Conservation (phyloP, 164 flowering plant genomes). For the Vitis rupestris region DNA sequence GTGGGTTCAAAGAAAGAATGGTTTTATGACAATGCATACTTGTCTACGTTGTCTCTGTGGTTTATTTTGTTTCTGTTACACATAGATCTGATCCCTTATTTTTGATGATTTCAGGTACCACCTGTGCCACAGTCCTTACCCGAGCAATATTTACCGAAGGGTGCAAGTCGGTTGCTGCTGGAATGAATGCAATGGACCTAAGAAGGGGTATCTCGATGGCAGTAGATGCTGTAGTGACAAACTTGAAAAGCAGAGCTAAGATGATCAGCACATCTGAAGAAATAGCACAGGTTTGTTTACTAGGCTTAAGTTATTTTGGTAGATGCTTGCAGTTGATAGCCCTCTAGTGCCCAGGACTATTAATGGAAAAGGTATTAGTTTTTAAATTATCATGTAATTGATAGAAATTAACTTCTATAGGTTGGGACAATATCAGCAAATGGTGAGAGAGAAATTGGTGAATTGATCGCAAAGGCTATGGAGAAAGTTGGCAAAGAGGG, state of each 20-base stretch:
- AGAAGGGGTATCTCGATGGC: constrained; percentile 94
- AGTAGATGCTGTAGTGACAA: constrained; percentile 88
- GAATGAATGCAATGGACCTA: constrained; percentile 97
- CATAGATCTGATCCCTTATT: neutral
- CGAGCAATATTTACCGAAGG: constrained; percentile 91
- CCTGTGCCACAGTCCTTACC: constrained; percentile 96
- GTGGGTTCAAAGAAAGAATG: too few species aligned
- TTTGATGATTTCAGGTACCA: constrained; percentile 60
- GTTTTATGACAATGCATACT: too few species aligned
- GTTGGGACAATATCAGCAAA: constrained; percentile 98
- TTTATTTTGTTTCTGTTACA: too few species aligned
- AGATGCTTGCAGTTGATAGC: neutral
- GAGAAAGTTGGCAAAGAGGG: constrained; percentile 99
- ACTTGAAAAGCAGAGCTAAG: constrained; percentile 77
- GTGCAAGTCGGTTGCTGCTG: constrained; percentile 97
- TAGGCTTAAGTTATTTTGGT: neutral
- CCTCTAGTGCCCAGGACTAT: too few species aligned
- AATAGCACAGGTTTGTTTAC: constrained; percentile 76
- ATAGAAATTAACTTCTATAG: constrained; percentile 25
- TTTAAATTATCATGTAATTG: too few species aligned
- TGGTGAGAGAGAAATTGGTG: constrained; percentile 98
- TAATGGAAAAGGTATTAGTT: too few species aligned
- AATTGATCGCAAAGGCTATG: constrained; percentile 96
- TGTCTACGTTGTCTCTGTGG: too few species aligned
- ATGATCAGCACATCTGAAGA: constrained; percentile 97